Percentiles rank a stretch among this genome's conserved stretches.
phyloP scores from a whole-genome alignment of 345 rosid genomes.

The Trapa bicornis region DNA sequence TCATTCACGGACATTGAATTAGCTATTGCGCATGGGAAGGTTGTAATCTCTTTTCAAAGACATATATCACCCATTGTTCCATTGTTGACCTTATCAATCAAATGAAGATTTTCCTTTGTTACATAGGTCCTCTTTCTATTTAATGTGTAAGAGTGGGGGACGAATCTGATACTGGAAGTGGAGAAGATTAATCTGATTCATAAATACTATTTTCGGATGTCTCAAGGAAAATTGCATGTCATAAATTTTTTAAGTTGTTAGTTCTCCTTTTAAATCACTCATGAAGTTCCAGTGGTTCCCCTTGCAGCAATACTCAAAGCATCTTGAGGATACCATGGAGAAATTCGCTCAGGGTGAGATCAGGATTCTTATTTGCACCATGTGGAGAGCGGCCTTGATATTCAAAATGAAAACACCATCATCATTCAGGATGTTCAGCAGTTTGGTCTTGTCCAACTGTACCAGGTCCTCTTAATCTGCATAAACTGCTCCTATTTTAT shows the following conservation, averaged over 20 bases:
- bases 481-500: neutral
- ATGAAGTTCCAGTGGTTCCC: neutral
- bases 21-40: slow-evolving; percentile 96
- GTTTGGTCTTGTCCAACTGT: slow-evolving; percentile 88
- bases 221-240: neutral
- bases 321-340: slow-evolving; percentile 91
- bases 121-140: neutral
- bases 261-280: neutral
- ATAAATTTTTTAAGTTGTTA: no score
- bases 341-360: slow-evolving; percentile 69
- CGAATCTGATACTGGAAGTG: neutral
- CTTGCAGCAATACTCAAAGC: slow-evolving; percentile 73
- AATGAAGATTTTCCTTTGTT: neutral
- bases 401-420: slow-evolving; percentile 91
- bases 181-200: neutral
- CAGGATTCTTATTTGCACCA: slow-evolving; percentile 78
- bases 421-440: slow-evolving; percentile 91
- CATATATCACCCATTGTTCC: neutral
- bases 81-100: neutral
- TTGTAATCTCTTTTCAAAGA: slow-evolving; percentile 13
- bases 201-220: neutral
- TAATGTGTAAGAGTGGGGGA: neutral
- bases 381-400: slow-evolving; percentile 95
- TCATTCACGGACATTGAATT: slow-evolving; percentile 62
- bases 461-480: slow-evolving; percentile 39